Evolutionary conservation across 768 basidiomycete genomes (phyloP).

Genomic region (Suillus fuscotomentosus): DNA sequence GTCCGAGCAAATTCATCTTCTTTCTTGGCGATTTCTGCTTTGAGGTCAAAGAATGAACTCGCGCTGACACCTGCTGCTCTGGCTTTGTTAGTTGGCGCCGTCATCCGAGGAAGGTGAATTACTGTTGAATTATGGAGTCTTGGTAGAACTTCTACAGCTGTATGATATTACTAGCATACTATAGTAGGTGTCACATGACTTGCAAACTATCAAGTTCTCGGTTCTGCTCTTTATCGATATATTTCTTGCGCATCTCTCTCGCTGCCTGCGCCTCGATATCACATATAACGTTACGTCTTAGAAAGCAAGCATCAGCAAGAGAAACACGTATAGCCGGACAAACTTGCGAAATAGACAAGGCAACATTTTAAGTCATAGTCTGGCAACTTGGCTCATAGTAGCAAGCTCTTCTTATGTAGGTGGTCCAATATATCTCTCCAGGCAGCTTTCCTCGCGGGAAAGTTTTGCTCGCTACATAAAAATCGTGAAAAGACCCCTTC

Average conservation of each 20-base stretch:
- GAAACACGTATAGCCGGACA: background rate
- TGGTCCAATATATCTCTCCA: too few species aligned
- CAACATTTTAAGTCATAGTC: too few species aligned
- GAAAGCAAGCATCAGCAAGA: background rate
- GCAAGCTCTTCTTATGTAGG: too few species aligned
- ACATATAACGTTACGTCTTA: background rate
- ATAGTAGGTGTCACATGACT: background rate
- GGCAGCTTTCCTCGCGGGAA: too few species aligned
- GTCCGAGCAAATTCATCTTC: conserved; percentile 62
- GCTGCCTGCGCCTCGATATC: background rate
- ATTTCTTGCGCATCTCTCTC: background rate
- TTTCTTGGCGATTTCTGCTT: conserved; percentile 49
- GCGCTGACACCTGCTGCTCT: conserved; percentile 71
- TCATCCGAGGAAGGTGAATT: conserved; percentile 26
- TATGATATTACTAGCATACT: too few species aligned
- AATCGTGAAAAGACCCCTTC: too few species aligned
- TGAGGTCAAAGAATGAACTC: conserved; percentile 80
- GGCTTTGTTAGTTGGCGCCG: conserved; percentile 53
- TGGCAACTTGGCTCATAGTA: too few species aligned
- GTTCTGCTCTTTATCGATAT: background rate
- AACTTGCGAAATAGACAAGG: background rate
- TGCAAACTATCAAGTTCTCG: background rate
- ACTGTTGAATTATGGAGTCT: background rate
- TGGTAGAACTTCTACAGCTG: background rate
- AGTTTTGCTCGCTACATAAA: too few species aligned